Evolutionary conservation across 1,139 yeast genomes (phyloP).

Genomic region (Kurtzmaniella quercitrusa): DNA sequence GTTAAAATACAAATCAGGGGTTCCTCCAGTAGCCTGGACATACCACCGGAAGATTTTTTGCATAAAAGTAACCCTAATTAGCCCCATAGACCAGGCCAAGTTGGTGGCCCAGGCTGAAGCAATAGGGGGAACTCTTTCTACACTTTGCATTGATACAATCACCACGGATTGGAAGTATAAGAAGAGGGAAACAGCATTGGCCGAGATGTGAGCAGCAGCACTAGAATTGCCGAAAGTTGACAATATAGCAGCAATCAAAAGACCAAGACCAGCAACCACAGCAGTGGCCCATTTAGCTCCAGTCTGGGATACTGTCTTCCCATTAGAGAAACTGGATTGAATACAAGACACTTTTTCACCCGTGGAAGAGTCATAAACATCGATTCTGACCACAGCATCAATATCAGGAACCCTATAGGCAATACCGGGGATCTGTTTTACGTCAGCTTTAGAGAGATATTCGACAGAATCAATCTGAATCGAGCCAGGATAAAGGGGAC

Average conservation of each 20-base stretch:
- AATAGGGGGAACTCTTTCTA: constrained; percentile 71
- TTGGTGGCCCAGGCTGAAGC: constrained; percentile 80
- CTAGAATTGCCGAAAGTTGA: constrained; percentile 75
- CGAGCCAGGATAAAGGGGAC: constrained; percentile 71
- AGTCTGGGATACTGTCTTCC: constrained; percentile 68
- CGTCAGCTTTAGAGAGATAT: constrained; percentile 45
- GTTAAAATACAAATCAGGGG: constrained; percentile 57
- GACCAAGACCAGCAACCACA: constrained; percentile 72
- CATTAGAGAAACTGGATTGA: constrained; percentile 65
- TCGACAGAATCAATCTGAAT: constrained; percentile 64
- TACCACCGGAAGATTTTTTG: constrained; percentile 79
- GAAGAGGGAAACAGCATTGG: constrained; percentile 70
- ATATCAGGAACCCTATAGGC: constrained; percentile 76
- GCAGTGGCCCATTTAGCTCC: constrained; percentile 88
- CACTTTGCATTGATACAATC: constrained; percentile 67
- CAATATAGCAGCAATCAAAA: constrained; percentile 60
- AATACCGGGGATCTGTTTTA: constrained; percentile 58
- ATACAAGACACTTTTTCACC: constrained; percentile 57
- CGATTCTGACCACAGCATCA: constrained; percentile 64
- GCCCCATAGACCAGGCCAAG: constrained; percentile 83
- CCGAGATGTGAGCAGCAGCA: constrained; percentile 75
- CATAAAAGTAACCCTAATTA: constrained; percentile 65
- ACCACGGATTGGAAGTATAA: constrained; percentile 76
- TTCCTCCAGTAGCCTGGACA: constrained; percentile 75
- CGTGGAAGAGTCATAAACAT: constrained; percentile 31